Conservation (phyloP, 768 basidiomycete genomes). For the Crucibulum laeve region DNA sequence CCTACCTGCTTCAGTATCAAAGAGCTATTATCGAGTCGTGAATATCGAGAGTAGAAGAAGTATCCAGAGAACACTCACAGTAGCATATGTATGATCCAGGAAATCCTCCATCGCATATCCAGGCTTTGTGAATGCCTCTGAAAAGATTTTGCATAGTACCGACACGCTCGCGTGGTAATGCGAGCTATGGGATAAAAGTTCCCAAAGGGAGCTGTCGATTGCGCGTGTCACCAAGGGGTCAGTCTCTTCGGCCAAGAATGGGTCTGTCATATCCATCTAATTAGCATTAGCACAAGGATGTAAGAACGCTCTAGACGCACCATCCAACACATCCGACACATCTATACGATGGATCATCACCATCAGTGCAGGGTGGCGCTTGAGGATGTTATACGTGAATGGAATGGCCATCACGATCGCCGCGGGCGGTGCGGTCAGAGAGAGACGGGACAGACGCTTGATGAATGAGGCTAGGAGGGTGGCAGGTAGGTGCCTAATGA, state of each 20-base stretch:
- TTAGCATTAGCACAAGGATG: not conserved
- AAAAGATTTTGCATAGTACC: slow-evolving; percentile 82
- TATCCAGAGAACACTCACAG: slow-evolving; percentile 41
- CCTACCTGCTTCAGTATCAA: slow-evolving; percentile 77
- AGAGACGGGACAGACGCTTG: slow-evolving; percentile 83
- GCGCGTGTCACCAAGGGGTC: slow-evolving; percentile 80
- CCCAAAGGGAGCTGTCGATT: slow-evolving; percentile 89
- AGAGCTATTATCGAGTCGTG: slow-evolving; percentile 50
- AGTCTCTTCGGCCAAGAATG: slow-evolving; percentile 60
- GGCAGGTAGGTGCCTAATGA: slow-evolving; percentile 81
- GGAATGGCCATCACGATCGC: slow-evolving; percentile 90
- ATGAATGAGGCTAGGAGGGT: slow-evolving; percentile 93
- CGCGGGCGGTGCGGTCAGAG: slow-evolving; percentile 82
- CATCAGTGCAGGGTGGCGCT: slow-evolving; percentile 90
- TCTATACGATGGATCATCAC: slow-evolving; percentile 78
- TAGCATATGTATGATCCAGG: slow-evolving; percentile 87
- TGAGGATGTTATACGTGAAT: slow-evolving; percentile 91
- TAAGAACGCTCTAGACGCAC: slow-evolving; percentile 14
- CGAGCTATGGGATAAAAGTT: slow-evolving; percentile 68
- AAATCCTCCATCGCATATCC: slow-evolving; percentile 92
- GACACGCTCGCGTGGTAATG: slow-evolving; percentile 90
- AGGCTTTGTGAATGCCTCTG: slow-evolving; percentile 92
- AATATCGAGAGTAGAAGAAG: not conserved
- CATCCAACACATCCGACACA: slow-evolving; percentile 28
- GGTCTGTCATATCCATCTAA: slow-evolving; percentile 35